A percentile compares a stretch with the other conserved stretches of the same genome.
Evolutionary conservation across 176 grass and related monocot species (phyloP).

Genomic region (Carex kokanica): DNA sequence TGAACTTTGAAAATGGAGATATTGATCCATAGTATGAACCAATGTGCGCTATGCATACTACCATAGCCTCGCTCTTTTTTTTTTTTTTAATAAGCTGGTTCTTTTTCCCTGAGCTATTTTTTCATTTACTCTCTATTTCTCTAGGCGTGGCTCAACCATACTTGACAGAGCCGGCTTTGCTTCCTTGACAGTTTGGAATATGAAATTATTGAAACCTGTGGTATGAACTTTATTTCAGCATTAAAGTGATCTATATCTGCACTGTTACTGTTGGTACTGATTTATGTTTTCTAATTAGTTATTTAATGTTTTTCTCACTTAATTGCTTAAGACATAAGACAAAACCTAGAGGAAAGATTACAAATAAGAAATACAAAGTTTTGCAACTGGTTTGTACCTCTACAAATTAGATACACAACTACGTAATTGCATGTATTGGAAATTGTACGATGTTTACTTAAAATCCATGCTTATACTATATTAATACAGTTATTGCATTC

Average conservation of each 20-base stretch:
- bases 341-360: not conserved
- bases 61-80: not conserved
- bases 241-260: not conserved
- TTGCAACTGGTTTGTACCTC: not conserved
- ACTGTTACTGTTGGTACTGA: not conserved
- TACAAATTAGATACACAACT: not conserved
- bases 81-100: not conserved
- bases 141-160: constrained; percentile 58
- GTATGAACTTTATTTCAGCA: constrained; percentile 32
- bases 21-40: too few relatives aligned
- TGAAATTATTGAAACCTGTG: constrained; percentile 96
- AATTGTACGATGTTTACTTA: not conserved
- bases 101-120: constrained; percentile 26
- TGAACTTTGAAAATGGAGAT: too few relatives aligned
- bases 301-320: constrained; percentile 17
- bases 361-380: not conserved
- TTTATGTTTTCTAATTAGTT: constrained; percentile 29
- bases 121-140: constrained; percentile 24
- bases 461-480: not conserved
- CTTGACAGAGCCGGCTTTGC: constrained; percentile 86
- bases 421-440: not conserved
- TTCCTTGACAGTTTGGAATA: constrained; percentile 88
- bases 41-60: too few relatives aligned
- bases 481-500: not conserved
- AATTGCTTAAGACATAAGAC: not conserved